Conservation (phyloP, 202 grass and related monocot species). For the Eragrostis tef region DNA sequence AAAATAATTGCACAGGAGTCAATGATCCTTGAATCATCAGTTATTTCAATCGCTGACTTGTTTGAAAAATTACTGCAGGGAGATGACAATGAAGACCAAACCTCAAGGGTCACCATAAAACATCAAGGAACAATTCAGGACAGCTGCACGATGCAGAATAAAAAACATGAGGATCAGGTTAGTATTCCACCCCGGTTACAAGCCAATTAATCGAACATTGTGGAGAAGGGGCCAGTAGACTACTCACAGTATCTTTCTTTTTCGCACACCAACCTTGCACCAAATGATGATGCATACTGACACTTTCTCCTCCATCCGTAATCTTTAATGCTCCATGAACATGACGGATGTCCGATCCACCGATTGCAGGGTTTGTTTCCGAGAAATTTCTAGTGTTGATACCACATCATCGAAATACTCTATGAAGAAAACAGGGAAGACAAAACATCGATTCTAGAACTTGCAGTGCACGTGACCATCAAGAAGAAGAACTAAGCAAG, state of each 20-base stretch:
- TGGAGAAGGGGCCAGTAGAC: not conserved
- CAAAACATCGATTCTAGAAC: not conserved
- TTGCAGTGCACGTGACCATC: not conserved
- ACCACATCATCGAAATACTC: not conserved
- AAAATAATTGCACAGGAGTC: not conserved
- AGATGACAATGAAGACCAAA: constrained; percentile 34
- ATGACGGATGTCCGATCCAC: not conserved
- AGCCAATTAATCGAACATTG: not conserved
- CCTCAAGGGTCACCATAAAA: constrained; percentile 55
- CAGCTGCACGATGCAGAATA: constrained; percentile 30
- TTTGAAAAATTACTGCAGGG: not conserved
- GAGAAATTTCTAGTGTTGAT: constrained; percentile 10
- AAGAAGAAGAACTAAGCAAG: constrained; percentile 5
- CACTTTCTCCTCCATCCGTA: constrained; percentile 9
- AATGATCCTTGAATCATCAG: constrained; percentile 7
- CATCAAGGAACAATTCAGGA: constrained; percentile 44
- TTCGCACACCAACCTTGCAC: not conserved
- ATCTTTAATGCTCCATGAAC: not conserved
- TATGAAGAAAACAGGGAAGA: not conserved
- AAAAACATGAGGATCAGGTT: not conserved
- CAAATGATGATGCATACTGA: not conserved
- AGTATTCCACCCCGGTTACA: not conserved
- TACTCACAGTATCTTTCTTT: constrained; percentile 16
- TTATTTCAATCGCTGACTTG: not conserved
- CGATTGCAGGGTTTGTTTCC: constrained; percentile 29